phyloP scores from a whole-genome alignment of 768 basidiomycete species.

The Hirschioporus abietinus region DNA sequence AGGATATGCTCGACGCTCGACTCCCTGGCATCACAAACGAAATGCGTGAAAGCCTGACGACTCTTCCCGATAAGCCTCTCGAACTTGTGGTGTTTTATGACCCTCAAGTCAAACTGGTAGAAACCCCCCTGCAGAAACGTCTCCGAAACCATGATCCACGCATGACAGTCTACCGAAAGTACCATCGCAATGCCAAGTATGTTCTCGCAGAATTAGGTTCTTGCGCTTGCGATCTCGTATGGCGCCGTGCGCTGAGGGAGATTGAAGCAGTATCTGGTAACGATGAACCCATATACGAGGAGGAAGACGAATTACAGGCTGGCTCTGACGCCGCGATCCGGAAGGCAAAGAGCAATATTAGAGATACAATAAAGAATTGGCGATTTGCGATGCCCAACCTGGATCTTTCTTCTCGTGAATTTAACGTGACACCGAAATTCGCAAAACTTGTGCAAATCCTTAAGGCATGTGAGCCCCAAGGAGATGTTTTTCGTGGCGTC shows the following conservation, averaged over 20 bases:
- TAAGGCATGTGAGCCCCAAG: slow-evolving; percentile 45
- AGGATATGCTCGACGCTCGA: slow-evolving; percentile 34
- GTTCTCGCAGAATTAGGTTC: slow-evolving; percentile 52
- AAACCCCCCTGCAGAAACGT: slow-evolving; percentile 40
- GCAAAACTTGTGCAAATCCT: slow-evolving; percentile 54
- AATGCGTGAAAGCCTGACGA: slow-evolving; percentile 27
- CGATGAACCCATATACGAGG: slow-evolving; percentile 20
- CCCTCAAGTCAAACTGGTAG: slow-evolving; percentile 24
- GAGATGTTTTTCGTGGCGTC: slow-evolving; percentile 59
- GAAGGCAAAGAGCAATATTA: slow-evolving; percentile 16
- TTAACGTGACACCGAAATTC: slow-evolving; percentile 70
- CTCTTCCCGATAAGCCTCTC: slow-evolving; percentile 33
- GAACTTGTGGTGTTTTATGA: slow-evolving; percentile 57
- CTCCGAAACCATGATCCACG: slow-evolving; percentile 41
- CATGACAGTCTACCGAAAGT: slow-evolving; percentile 31
- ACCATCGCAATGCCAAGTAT: slow-evolving; percentile 43
- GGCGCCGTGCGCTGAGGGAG: slow-evolving; percentile 49
- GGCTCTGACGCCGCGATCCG: slow-evolving; percentile 7
- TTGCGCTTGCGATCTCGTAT: slow-evolving; percentile 67
- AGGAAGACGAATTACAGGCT: slow-evolving; percentile 28
- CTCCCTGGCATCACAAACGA: slow-evolving; percentile 31
- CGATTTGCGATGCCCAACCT: slow-evolving; percentile 59
- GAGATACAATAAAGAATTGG: slow-evolving; percentile 51
- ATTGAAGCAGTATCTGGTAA: slow-evolving; percentile 30
- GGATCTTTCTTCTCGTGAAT: slow-evolving; percentile 47